Evolutionary conservation across 73 alveolate species (phyloP).

Genomic region (Tetrahymena thermophila): DNA sequence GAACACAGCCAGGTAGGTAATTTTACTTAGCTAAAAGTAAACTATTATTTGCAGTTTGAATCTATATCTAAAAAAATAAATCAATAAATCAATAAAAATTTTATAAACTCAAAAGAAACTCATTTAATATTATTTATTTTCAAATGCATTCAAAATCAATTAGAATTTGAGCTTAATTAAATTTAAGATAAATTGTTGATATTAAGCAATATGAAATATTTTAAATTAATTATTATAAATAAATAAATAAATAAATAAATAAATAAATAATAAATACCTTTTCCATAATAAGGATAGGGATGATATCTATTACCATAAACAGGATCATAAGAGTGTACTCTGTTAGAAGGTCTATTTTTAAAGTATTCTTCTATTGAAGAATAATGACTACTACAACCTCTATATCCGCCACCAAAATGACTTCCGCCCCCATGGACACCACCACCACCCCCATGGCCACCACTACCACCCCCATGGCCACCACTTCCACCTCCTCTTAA

Average conservation of each 20-base stretch:
- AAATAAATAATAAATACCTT: no score
- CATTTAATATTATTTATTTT: no score
- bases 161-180: no score
- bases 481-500: background rate
- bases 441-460: background rate
- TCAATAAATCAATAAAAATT: background rate
- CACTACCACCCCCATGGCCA: no score
- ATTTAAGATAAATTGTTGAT: no score
- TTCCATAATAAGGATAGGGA: background rate
- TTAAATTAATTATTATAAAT: no score
- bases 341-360: background rate
- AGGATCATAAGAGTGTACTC: background rate
- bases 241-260: no score
- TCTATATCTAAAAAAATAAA: background rate
- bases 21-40: background rate
- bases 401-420: background rate
- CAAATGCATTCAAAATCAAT: no score
- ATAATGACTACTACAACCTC: background rate
- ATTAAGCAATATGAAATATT: no score
- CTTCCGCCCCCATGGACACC: no score
- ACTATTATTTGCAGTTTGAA: background rate
- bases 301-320: background rate
- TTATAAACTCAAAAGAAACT: background rate
- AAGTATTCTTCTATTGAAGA: background rate
- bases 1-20: background rate